Percentiles rank a stretch among this genome's conserved stretches.
phyloP scores from a whole-genome alignment of 306 rosid genomes.

The Vicia sativa region DNA sequence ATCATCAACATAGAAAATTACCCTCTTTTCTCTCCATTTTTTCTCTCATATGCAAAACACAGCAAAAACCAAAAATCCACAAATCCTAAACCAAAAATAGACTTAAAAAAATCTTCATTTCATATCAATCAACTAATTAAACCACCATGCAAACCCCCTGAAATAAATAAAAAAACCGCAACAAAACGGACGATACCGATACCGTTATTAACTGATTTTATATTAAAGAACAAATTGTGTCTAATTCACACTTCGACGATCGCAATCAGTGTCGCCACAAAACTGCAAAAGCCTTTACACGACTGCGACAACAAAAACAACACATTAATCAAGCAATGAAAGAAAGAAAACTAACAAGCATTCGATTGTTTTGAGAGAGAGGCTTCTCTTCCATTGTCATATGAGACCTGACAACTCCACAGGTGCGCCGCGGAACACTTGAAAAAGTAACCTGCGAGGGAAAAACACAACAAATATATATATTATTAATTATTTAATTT shows the following conservation, averaged over 20 bases:
- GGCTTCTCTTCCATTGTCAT: conserved; percentile 73
- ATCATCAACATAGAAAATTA: background rate
- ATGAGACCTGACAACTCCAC: conserved; percentile 46
- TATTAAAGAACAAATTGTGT: no score
- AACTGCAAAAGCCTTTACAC: no score
- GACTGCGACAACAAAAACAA: background rate
- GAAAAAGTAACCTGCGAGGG: conserved; percentile 50
- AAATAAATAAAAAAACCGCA: no score
- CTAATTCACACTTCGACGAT: no score
- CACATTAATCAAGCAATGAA: background rate
- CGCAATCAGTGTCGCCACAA: no score
- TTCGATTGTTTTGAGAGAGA: conserved; percentile 55
- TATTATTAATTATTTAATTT: background rate
- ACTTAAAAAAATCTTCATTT: background rate
- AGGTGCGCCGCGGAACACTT: conserved; percentile 44
- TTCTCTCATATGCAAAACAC: background rate
- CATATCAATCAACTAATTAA: background rate
- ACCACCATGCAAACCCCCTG: background rate
- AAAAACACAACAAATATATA: conserved; percentile 8
- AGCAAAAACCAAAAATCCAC: background rate
- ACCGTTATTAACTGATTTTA: no score
- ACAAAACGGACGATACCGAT: no score
- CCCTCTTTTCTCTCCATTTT: background rate
- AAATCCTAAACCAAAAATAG: no score
- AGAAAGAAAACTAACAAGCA: conserved; percentile 69